Percentiles rank a stretch among this genome's conserved stretches.
Evolutionary conservation across 2,329 filamentous ascomycete genomes (phyloP).

Genomic region (Xylariaceae sp.): DNA sequence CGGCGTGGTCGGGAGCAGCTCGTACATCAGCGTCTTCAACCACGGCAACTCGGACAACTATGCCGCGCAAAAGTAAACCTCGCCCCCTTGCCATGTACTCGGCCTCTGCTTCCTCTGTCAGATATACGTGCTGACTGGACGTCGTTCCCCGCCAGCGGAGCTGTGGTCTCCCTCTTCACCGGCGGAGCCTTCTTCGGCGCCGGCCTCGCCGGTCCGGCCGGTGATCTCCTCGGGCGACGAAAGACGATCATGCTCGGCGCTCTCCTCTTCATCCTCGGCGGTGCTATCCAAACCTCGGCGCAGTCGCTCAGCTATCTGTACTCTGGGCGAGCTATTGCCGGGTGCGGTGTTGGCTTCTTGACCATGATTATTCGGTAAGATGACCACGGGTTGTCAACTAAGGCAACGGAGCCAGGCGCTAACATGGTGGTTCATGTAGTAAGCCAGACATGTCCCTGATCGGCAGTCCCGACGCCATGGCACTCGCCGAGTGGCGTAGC

Average conservation of each 20-base stretch:
- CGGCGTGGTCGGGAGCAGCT: conserved; percentile 41
- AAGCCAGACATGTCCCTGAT: too few species aligned
- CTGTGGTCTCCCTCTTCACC: conserved; percentile 72
- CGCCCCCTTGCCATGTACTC: too few species aligned
- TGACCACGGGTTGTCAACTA: too few species aligned
- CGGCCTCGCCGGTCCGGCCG: conserved; percentile 47
- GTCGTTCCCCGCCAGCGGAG: conserved; percentile 39
- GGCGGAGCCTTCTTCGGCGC: conserved; percentile 59
- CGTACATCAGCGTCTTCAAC: conserved; percentile 24
- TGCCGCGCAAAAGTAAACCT: conserved; percentile 28
- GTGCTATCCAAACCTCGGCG: conserved; percentile 65
- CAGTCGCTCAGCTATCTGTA: conserved; percentile 53
- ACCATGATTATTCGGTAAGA: conserved; percentile 30
- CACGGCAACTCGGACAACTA: conserved; percentile 10
- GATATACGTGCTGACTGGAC: too few species aligned
- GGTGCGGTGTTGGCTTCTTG: conserved; percentile 47
- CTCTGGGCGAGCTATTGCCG: conserved; percentile 61
- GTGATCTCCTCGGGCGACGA: conserved; percentile 53
- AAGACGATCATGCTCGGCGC: conserved; percentile 65
- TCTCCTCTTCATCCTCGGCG: conserved; percentile 64
- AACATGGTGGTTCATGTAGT: too few species aligned
- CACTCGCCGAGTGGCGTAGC: too few species aligned
- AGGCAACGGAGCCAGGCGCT: too few species aligned
- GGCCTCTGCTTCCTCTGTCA: too few species aligned
- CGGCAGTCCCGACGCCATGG: too few species aligned